Evolutionary conservation across 495 filamentous ascomycete genomes (phyloP).

Genomic region (Penicillium canariense): DNA sequence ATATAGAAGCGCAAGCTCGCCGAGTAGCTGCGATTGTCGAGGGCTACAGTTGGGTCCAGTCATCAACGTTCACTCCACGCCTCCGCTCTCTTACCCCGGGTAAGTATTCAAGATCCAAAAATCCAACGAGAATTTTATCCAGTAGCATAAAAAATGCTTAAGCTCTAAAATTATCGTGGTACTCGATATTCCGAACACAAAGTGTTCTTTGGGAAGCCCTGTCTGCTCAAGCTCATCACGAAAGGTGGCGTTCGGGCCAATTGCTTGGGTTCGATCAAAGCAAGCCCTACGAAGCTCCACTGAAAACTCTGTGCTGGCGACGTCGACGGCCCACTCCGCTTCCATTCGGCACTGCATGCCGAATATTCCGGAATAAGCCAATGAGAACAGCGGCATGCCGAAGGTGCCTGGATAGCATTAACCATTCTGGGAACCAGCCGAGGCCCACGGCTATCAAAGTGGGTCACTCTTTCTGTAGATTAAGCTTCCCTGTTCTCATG

Average conservation of each 20-base stretch:
- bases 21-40: too few relatives aligned
- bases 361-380: neutral
- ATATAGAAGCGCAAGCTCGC: too few relatives aligned
- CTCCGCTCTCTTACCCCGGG: neutral
- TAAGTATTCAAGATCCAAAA: neutral
- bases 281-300: constrained; percentile 2
- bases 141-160: too few relatives aligned
- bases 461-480: constrained; percentile 7
- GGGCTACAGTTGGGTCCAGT: too few relatives aligned
- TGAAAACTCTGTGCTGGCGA: constrained; percentile 10
- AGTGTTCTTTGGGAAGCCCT: constrained; percentile 1
- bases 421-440: constrained; percentile 7
- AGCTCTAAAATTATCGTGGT: too few relatives aligned
- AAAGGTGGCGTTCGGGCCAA: constrained; percentile 9
- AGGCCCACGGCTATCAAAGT: constrained; percentile 19
- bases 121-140: too few relatives aligned
- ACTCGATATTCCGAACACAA: neutral
- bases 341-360: constrained; percentile 11
- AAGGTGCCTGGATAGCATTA: neutral
- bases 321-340: neutral
- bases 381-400: neutral
- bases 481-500: neutral
- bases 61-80: too few relatives aligned
- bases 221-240: neutral
- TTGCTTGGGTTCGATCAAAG: neutral